Evolutionary conservation across 164 flowering plant genomes (phyloP).

Genomic region (Berberis vulgaris): DNA sequence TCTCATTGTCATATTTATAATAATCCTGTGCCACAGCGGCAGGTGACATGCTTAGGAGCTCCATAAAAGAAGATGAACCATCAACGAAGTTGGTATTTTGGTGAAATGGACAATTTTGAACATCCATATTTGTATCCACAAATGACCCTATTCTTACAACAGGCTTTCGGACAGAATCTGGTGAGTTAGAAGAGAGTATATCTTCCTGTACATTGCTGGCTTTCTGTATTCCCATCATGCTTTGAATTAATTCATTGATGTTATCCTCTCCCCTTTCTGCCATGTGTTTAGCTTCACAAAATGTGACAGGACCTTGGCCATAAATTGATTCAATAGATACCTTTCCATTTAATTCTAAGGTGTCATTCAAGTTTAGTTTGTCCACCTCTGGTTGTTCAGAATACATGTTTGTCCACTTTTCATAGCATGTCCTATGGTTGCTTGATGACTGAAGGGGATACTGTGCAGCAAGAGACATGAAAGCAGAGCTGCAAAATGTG

Average conservation of each 20-base stretch:
- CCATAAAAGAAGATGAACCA: conserved; percentile 9
- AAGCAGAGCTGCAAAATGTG: conserved; percentile 41
- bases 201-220: too few species aligned
- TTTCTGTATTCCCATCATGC: conserved; percentile 1
- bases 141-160: too few species aligned
- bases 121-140: conserved; percentile 43
- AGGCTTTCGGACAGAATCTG: too few species aligned
- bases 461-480: conserved; percentile 43
- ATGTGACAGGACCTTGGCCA: not conserved
- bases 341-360: conserved; percentile 2
- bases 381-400: conserved; percentile 24
- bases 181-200: too few species aligned
- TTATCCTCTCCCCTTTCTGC: conserved; percentile 15
- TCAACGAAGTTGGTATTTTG: conserved; percentile 9
- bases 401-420: conserved; percentile 4
- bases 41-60: conserved; percentile 14
- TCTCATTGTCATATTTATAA: conserved; percentile 10
- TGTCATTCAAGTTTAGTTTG: conserved; percentile 1
- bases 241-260: conserved; percentile 17
- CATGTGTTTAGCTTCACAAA: conserved; percentile 6
- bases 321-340: too few species aligned
- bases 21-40: conserved; percentile 13
- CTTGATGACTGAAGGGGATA: conserved; percentile 30
- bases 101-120: conserved; percentile 23
- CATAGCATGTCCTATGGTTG: not conserved